Evolutionary conservation across 768 basidiomycete genomes (phyloP).

Genomic region (Mycena sanguinolenta): DNA sequence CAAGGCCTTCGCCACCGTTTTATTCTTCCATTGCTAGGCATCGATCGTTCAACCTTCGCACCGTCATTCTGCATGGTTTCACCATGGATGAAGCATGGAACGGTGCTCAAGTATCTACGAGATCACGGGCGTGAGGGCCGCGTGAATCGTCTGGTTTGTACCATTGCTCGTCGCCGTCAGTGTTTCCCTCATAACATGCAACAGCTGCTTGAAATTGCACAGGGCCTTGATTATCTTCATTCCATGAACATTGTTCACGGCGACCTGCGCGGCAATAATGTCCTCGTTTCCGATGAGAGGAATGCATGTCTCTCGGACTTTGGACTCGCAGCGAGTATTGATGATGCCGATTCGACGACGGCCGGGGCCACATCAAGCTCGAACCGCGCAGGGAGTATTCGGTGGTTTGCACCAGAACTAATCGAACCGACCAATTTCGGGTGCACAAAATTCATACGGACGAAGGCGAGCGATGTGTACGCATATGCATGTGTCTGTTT

Average conservation of each 20-base stretch:
- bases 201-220: conserved; percentile 37
- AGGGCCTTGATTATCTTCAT: conserved; percentile 41
- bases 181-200: neutral
- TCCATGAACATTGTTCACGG: no score
- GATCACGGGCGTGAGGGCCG: conserved; percentile 33
- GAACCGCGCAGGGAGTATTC: no score
- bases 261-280: no score
- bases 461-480: no score
- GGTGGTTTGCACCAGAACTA: conserved; percentile 53
- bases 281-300: no score
- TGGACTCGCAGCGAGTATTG: conserved; percentile 45
- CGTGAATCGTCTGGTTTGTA: conserved; percentile 35
- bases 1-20: no score
- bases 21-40: no score
- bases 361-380: conserved; percentile 40
- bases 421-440: conserved; percentile 45
- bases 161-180: neutral
- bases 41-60: no score
- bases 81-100: no score
- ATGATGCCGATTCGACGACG: conserved; percentile 34
- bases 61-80: no score
- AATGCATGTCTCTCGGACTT: no score
- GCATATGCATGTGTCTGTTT: no score
- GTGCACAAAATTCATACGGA: conserved; percentile 37
- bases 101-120: conserved; percentile 38